phyloP scores from a whole-genome alignment of 495 filamentous ascomycete species.

The Platismatia glauca region DNA sequence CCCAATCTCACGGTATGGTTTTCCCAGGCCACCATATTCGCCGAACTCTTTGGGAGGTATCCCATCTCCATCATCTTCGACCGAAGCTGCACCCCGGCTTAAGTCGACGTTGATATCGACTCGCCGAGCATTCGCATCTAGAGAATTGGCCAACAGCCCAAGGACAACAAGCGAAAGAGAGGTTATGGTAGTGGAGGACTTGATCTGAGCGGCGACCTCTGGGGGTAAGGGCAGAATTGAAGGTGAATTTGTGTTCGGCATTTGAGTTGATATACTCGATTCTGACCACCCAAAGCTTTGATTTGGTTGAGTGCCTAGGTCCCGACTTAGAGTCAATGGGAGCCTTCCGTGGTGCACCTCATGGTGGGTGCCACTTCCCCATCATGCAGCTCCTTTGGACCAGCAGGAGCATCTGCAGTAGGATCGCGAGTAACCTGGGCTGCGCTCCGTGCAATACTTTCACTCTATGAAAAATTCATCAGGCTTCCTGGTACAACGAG shows the following conservation, averaged over 20 bases:
- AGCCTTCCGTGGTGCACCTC: slow-evolving; percentile 1
- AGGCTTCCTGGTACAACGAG: background rate
- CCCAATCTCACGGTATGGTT: slow-evolving; percentile 54
- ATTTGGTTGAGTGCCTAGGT: background rate
- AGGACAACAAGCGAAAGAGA: slow-evolving; percentile 63
- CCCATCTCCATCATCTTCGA: slow-evolving; percentile 83
- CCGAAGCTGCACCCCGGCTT: slow-evolving; percentile 62
- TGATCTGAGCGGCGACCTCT: slow-evolving; percentile 75
- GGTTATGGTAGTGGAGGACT: slow-evolving; percentile 71
- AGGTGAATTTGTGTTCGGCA: slow-evolving; percentile 16
- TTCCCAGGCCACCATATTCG: slow-evolving; percentile 62
- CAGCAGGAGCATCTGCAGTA: slow-evolving; percentile 17
- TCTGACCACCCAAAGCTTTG: background rate
- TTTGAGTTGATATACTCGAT: background rate
- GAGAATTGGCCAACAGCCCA: slow-evolving; percentile 74
- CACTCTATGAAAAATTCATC: background rate
- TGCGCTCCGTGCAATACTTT: background rate
- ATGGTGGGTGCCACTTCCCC: slow-evolving; percentile 23
- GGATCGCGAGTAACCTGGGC: no score
- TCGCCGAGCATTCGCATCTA: slow-evolving; percentile 70
- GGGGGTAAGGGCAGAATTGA: slow-evolving; percentile 62
- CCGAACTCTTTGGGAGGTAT: slow-evolving; percentile 65
- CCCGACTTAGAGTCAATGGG: background rate
- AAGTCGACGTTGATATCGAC: slow-evolving; percentile 69
- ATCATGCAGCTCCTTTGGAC: background rate